Evolutionary conservation across 768 basidiomycete genomes (phyloP), one percentile per base, ranked within the genome.

Genomic region (Psilocybe azurescens): DNA sequence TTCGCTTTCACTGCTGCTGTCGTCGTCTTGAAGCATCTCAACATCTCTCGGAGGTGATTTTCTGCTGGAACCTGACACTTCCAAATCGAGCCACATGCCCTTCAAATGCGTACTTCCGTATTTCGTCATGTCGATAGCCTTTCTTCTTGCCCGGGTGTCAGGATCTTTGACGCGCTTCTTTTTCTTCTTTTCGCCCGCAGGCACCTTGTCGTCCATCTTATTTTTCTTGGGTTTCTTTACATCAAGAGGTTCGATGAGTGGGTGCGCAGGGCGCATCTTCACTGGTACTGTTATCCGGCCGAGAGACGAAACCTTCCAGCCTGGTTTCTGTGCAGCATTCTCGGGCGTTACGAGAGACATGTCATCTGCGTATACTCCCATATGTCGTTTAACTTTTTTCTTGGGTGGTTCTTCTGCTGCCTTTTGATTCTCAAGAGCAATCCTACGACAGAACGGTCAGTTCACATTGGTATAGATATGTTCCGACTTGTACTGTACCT

Each of bases 31-130:
- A 64, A 10, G 29, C 58, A 46, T 62, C 6, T 57, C 64, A 1
- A 67, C 65, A 10, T 62, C 65, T 4, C 60, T 65, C 46, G 51
- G 53, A 28, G 38, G 48, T 5, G 58, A 57, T 8, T 55, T 64
- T 51, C 69, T 70, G 32, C 65, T 56, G 8, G 52, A 59, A 39
- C 44, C 60, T 30, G 61, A 73, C 20, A 74, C 69, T 41, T 77
- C 77, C 33, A 76, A 67, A 38, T 86, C 89, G 67, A 93, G 68
- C 73, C 91, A 89, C 24, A 83, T 74, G 3, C 91, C 93, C 60
- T 85, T 90, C 67, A 93, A 67, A 72, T 92, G 87, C 16, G 80
- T 79, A 47, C 90, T 89, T 24, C 86, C 89, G 80, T 86, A 94
- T 53, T 82, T 81, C 14, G 85, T 83, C 65, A 91, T 87, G 68